Evolutionary conservation across 257 asterid genomes (phyloP), one percentile per base, ranked within the genome.

Genomic region (Lithospermum erythrorhizon): DNA sequence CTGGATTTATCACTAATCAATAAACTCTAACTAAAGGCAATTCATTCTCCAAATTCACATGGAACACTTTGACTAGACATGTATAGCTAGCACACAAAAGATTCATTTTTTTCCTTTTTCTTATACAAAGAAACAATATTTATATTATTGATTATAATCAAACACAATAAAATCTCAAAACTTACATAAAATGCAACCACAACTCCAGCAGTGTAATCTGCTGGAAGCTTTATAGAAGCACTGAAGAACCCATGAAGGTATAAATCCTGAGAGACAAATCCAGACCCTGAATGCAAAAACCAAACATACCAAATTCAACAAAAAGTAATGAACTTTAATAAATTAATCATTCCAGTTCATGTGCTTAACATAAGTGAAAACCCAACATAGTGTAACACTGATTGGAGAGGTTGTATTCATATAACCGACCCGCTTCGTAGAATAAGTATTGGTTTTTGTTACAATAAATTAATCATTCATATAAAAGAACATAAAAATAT

Each of bases 111-210:
- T 35, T 9, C 45, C 45, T 35, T 35, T 2, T 7, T 35, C 45
- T 35, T 35, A 35, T 9, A 35, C 1, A 35, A 7, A 10, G 14
- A 35, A 35, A 35, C 45, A 35, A 35, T 35, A 35, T 35, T 27
- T 27, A 27, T 7, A 27, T 27, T 27, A 27, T 27, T 27, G 6
- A 27, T 27, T 3, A 27, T 27, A 27, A 6, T 6, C 1, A 30
- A 30, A 30, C 4, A 30, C 3, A 4, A 30, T 2, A 37, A 37
- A 37, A 9, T 37, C 14, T 37, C 9, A 10, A 11, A 35, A 80
- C 97, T 84, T 61, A 89, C 97, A 79, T 89, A 89, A 65, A 89
- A 89, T 9, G 97, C 95, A 61, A 89, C 97, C n/a, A 89, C 97
- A 57, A 89, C 97, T 13, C 97, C 97, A 66, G 97, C 95, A 48